A percentile compares a stretch with the other conserved stretches of the same genome.
These are phyloP conservation scores for Rosa multiflora DNA, from an alignment of 306 rosid genomes.

Conservation along the genomic window DNA sequence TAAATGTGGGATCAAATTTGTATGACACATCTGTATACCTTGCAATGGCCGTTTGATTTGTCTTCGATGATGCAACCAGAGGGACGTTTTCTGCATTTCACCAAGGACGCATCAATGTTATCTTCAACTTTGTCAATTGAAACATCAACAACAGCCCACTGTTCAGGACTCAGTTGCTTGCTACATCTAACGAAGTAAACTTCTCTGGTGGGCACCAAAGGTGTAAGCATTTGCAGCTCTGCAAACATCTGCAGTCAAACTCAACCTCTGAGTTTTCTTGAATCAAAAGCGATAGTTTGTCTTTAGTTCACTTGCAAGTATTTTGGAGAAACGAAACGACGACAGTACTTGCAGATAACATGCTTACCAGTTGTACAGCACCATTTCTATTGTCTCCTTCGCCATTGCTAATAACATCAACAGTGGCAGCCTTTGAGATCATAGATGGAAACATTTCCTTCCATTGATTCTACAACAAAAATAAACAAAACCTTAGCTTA, in stretches of 20 bases:
- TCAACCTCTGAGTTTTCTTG: slow-evolving; percentile 1
- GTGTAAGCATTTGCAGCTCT: slow-evolving; percentile 94
- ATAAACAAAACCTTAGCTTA: background rate
- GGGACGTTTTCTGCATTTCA: slow-evolving; percentile 90
- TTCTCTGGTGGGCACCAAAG: slow-evolving; percentile 90
- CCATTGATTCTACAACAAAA: slow-evolving; percentile 75
- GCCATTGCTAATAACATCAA: slow-evolving; percentile 75
- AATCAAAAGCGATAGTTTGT: background rate
- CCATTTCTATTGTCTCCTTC: slow-evolving; percentile 74
- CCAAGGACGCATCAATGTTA: slow-evolving; percentile 71
- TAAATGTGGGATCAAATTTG: background rate
- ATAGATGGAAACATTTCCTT: slow-evolving; percentile 95
- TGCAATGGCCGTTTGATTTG: slow-evolving; percentile 93
- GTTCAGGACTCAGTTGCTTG: slow-evolving; percentile 77
- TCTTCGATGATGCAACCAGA: slow-evolving; percentile 97
- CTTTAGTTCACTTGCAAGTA: background rate
- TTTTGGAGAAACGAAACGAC: background rate
- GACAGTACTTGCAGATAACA: background rate
- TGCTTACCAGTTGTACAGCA: slow-evolving; percentile 80
- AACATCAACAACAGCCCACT: slow-evolving; percentile 88
- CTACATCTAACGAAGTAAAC: slow-evolving; percentile 79
- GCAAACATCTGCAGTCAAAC: slow-evolving; percentile 77
- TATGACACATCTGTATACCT: slow-evolving; percentile 38
- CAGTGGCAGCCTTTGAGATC: slow-evolving; percentile 86
- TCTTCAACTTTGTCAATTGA: slow-evolving; percentile 92